Percentiles rank a stretch among this genome's conserved stretches.
phyloP scores from a whole-genome alignment of 179 eudicot species.

The Vitellaria paradoxa region DNA sequence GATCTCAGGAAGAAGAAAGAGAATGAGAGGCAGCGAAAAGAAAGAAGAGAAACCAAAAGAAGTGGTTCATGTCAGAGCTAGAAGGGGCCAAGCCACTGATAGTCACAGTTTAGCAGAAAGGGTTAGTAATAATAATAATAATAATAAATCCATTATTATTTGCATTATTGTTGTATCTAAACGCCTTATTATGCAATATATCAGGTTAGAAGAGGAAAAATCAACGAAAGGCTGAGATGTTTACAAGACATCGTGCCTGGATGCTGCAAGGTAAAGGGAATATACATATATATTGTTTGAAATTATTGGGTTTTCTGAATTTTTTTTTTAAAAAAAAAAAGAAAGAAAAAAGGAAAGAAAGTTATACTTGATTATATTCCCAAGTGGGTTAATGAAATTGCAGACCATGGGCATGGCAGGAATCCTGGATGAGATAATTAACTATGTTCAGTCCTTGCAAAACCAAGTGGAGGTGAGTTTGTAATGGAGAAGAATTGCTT shows the following conservation, averaged over 20 bases:
- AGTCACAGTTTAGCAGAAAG: conserved; percentile 96
- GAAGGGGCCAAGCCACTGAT: conserved; percentile 95
- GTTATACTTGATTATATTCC: neutral
- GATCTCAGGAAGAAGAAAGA: conserved; percentile 51
- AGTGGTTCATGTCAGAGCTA: conserved; percentile 89
- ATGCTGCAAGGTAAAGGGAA: conserved; percentile 65
- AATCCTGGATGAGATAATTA: conserved; percentile 93
- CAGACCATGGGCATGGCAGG: conserved; percentile 99
- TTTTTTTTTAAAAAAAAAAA: neutral
- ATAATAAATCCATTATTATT: too few species aligned
- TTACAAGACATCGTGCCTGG: conserved; percentile 94
- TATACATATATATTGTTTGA: too few species aligned
- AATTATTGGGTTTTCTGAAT: too few species aligned
- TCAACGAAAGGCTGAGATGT: conserved; percentile 73
- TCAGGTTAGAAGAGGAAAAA: conserved; percentile 89
- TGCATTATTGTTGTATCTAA: too few species aligned
- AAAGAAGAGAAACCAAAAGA: conserved; percentile 51
- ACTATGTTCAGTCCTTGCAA: conserved; percentile 85
- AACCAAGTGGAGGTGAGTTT: conserved; percentile 88
- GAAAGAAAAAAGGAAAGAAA: neutral
- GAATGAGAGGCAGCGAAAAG: conserved; percentile 30
- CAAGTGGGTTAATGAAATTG: conserved; percentile 12
- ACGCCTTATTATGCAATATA: neutral
- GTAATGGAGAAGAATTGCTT: too few species aligned
- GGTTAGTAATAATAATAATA: conserved; percentile 24